Percentiles rank a stretch among this genome's conserved stretches.
Conservation (phyloP, 805 yeast genomes). For the Nakazawaea wyomingensis region DNA sequence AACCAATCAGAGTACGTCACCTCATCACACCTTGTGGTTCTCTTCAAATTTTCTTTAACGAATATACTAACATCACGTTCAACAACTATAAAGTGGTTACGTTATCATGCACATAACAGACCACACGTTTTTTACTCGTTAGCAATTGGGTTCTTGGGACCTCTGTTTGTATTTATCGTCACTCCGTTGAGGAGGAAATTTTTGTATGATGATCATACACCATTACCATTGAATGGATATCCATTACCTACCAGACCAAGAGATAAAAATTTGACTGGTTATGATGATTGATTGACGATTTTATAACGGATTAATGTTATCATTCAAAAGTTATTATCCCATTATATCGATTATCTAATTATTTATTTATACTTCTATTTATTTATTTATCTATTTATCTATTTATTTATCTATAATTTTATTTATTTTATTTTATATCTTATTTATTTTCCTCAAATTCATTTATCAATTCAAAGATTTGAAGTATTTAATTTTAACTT, state of each 20-base stretch:
- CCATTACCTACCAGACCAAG: constrained; percentile 54
- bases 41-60: too few relatives aligned
- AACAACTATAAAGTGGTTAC: constrained; percentile 49
- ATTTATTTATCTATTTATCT: not conserved
- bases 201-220: constrained; percentile 58
- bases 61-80: too few relatives aligned
- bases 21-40: not conserved
- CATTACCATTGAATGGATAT: constrained; percentile 54
- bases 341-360: not conserved
- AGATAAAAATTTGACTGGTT: constrained; percentile 44
- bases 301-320: too few relatives aligned
- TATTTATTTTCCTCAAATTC: too few relatives aligned
- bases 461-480: too few relatives aligned
- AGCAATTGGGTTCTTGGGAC: constrained; percentile 62
- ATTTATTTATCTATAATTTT: constrained; percentile 10
- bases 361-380: constrained; percentile 1
- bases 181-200: constrained; percentile 69
- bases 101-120: constrained; percentile 70
- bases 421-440: constrained; percentile 14
- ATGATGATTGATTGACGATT: constrained; percentile 49
- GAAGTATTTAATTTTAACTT: too few relatives aligned
- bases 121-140: constrained; percentile 70
- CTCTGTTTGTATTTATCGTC: constrained; percentile 50
- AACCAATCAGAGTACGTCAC: constrained; percentile 56
- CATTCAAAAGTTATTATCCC: too few relatives aligned